These are phyloP conservation scores for Pseudomicrostroma phylloplanum DNA, from an alignment of 1,284 basidiomycete species.

Conservation along the genomic window DNA sequence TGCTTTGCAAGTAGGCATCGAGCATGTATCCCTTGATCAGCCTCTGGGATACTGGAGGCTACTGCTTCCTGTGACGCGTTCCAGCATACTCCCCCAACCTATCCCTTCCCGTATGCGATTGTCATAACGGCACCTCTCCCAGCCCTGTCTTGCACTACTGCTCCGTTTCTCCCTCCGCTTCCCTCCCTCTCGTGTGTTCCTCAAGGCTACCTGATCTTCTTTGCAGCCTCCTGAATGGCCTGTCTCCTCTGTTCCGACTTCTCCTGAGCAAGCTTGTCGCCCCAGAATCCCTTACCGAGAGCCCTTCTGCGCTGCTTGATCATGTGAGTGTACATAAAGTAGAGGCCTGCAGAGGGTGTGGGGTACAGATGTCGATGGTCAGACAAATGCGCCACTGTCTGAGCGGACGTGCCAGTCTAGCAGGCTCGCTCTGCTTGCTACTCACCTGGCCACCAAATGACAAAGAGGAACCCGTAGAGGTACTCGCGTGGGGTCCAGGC, in stretches of 20 bases:
- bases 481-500: conserved; percentile 28
- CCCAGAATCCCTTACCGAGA: conserved; percentile 56
- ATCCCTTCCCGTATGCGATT: too few species aligned
- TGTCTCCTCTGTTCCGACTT: conserved; percentile 28
- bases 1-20: too few species aligned
- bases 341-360: conserved; percentile 54
- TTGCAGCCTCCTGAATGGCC: conserved; percentile 5
- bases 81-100: too few species aligned
- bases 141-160: too few species aligned
- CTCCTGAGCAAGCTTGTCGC: conserved; percentile 25
- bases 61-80: too few species aligned
- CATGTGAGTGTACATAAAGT: conserved; percentile 85
- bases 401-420: conserved; percentile 7
- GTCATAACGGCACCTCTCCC: too few species aligned
- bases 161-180: too few species aligned
- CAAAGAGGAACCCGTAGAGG: conserved; percentile 62
- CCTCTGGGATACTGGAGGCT: too few species aligned
- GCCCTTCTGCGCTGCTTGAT: conserved; percentile 73
- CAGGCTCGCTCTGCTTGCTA: conserved; percentile 40
- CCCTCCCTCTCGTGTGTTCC: not conserved
- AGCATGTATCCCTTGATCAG: too few species aligned
- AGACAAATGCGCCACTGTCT: not conserved
- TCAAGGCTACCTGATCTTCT: conserved; percentile 1
- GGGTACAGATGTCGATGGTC: not conserved
- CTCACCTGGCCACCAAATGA: conserved; percentile 83